Base-by-base conservation (phyloP, 495 filamentous ascomycete genomes). In the Penicillium cosmopolitanum region DNA sequence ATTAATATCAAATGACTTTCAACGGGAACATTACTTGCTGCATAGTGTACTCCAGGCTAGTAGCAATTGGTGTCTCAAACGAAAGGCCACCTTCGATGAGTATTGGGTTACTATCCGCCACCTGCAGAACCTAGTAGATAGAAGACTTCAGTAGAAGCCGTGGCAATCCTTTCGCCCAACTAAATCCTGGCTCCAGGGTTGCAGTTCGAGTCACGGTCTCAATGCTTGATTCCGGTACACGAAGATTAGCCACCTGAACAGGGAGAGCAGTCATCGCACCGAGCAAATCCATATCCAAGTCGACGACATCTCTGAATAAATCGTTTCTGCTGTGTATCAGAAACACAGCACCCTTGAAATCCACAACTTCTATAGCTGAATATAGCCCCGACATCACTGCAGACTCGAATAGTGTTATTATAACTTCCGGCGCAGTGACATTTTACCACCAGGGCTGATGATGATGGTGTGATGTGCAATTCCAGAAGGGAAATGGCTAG, bases 311-410 rank as follows among this genome's bases (percentile, higher is more conserved):
- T 47, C 7, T 55, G 36, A 46, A 65, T 62, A 33, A 67, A 67
- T 8, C 9, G 28, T 15, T 13, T 18, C 42, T 65, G 65, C 48
- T 66, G 46, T 11, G 13, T 48, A 38, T 50, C 58, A 25, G 18
- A 21, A 48, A 67, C 62, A 57, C 62, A 67, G 35, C 65, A 67
- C 5, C 62, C 62, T 4, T 57, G 15, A 21, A 65, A 67, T 25
- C 61, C 61, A 57, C 66, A 61, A 13, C 31, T 35, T 2, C 8
- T 31, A 9, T 47, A 36, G 3, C 36, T 50, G 10, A 35, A 47
- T 4, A 18, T 16, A 2, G 57, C 57, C 7, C 57, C 57, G 10
- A 53, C 38, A 10, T 21, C n/a, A 15, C 53, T n/a, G 40, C 60
- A 62, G 6, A 44, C 55, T 4, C 40, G n/a, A 16, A 23, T 2